phyloP scores from a whole-genome alignment of 1,284 basidiomycete genomes.

The Neotropicomus parvogracilis region DNA sequence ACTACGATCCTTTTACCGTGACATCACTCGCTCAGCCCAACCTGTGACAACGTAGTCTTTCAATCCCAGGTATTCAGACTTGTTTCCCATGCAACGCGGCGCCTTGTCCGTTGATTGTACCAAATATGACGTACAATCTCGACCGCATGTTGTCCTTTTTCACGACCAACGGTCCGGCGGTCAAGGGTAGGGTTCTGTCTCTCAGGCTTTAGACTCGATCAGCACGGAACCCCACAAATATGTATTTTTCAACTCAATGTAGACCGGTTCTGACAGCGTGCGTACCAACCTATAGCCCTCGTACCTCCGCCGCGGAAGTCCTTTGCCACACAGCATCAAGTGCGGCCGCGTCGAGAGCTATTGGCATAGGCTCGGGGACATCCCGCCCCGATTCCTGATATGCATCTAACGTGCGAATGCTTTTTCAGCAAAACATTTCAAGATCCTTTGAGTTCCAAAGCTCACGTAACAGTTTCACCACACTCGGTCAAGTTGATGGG shows the following conservation, averaged over 20 bases:
- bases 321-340: slow-evolving; percentile 6
- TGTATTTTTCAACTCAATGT: slow-evolving; percentile 11
- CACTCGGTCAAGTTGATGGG: slow-evolving; percentile 2
- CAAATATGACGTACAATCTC: slow-evolving; percentile 28
- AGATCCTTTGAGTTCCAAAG: background rate
- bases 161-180: slow-evolving; percentile 13
- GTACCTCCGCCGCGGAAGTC: slow-evolving; percentile 18
- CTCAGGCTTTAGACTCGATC: slow-evolving; percentile 27
- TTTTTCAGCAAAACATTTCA: background rate
- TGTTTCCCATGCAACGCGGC: slow-evolving; percentile 27
- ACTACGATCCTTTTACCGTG: slow-evolving; percentile 19
- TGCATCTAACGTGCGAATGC: slow-evolving; percentile 14
- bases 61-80: too few relatives aligned
- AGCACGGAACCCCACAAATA: slow-evolving; percentile 9
- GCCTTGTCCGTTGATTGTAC: slow-evolving; percentile 17
- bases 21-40: slow-evolving; percentile 21
- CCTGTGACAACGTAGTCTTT: too few relatives aligned
- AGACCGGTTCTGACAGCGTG: slow-evolving; percentile 25
- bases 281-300: slow-evolving; percentile 5
- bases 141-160: slow-evolving; percentile 9
- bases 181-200: slow-evolving; percentile 12
- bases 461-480: slow-evolving; percentile 18
- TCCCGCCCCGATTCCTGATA: slow-evolving; percentile 8
- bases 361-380: slow-evolving; percentile 9
- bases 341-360: slow-evolving; percentile 12